phyloP scores from a whole-genome alignment of 2,329 filamentous ascomycete genomes.

The Akanthomyces dipterigenus region DNA sequence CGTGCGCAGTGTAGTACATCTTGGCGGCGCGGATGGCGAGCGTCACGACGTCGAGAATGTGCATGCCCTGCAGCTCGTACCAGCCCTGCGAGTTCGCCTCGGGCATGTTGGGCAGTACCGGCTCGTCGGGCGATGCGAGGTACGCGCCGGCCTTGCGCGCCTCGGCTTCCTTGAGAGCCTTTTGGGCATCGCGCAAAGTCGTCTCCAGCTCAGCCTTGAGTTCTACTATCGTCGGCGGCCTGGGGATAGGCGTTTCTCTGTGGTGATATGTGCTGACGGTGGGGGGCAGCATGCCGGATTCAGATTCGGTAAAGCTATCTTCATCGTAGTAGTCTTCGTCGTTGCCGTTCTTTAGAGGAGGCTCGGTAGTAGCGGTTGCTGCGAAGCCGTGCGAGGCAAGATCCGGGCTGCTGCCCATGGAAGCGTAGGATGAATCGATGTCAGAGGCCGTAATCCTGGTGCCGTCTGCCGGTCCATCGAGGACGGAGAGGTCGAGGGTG shows the following conservation, averaged over 20 bases:
- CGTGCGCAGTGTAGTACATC: constrained; percentile 92
- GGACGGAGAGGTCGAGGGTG: constrained; percentile 50
- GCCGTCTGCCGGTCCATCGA: constrained; percentile 30
- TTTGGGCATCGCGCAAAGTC: constrained; percentile 61
- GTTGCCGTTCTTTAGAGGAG: constrained; percentile 37
- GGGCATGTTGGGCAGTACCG: constrained; percentile 32
- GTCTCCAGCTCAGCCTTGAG: constrained; percentile 63
- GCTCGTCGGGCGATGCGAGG: constrained; percentile 21
- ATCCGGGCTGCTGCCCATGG: constrained; percentile 54
- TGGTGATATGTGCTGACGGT: constrained; percentile 94
- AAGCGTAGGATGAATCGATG: constrained; percentile 53
- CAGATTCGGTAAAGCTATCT: constrained; percentile 54
- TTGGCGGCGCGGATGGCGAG: constrained; percentile 93
- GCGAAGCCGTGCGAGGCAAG: constrained; percentile 34
- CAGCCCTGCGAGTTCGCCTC: constrained; percentile 55
- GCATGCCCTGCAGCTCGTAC: constrained; percentile 85
- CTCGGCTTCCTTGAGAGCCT: constrained; percentile 57
- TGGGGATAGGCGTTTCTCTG: constrained; percentile 72
- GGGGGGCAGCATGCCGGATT: constrained; percentile 82
- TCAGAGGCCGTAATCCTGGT: constrained; percentile 41
- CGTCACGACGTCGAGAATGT: constrained; percentile 86
- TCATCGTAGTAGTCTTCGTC: constrained; percentile 42
- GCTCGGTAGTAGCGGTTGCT: constrained; percentile 34
- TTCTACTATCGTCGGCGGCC: constrained; percentile 74
- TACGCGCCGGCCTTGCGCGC: constrained; percentile 28